These are phyloP conservation scores for Fusarium torreyae DNA, from an alignment of 2,329 filamentous ascomycete genomes.

Conservation along the genomic window DNA sequence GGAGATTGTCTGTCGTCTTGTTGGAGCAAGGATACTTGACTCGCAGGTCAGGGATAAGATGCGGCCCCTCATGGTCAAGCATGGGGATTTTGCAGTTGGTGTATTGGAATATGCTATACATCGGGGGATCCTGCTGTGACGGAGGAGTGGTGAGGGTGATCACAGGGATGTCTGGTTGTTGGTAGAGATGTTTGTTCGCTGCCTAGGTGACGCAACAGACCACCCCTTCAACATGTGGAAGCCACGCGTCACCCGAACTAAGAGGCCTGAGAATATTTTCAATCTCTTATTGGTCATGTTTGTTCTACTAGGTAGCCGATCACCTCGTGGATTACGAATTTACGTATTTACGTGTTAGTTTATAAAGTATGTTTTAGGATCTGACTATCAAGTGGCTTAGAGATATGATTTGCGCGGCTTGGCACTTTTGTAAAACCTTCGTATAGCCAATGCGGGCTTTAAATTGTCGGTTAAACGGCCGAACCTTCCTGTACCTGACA, in stretches of 20 bases:
- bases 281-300: not conserved
- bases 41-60: constrained; percentile 11
- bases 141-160: too few species aligned
- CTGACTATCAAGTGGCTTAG: not conserved
- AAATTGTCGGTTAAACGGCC: too few species aligned
- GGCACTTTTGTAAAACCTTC: not conserved
- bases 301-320: not conserved
- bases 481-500: not conserved
- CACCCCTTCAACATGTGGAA: too few species aligned
- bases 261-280: too few species aligned
- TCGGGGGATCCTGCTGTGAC: not conserved
- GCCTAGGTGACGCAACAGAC: too few species aligned
- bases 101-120: constrained; percentile 32
- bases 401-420: not conserved
- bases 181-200: too few species aligned
- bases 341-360: not conserved
- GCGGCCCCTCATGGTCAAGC: constrained; percentile 18
- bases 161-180: too few species aligned
- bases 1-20: constrained; percentile 35
- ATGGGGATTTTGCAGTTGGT: constrained; percentile 29
- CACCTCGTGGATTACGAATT: not conserved
- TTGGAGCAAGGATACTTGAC: constrained; percentile 1
- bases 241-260: not conserved
- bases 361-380: not conserved
- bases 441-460: not conserved